Evolutionary conservation across 257 asterid species (phyloP).

Genomic region (Rubia yunnanensis): DNA sequence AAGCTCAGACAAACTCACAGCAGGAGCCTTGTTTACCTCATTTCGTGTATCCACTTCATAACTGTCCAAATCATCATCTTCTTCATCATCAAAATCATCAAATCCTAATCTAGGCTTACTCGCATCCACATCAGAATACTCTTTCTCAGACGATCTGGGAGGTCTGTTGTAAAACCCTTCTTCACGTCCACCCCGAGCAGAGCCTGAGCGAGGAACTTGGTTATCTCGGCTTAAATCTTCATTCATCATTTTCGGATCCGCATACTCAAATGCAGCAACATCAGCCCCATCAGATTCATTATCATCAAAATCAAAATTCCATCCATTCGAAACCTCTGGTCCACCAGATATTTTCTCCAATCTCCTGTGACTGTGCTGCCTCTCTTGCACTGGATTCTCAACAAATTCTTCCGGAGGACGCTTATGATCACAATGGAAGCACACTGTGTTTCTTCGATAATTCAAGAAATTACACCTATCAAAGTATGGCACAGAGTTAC

Average conservation of each 20-base stretch:
- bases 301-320: constrained; percentile 97
- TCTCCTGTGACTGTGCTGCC: constrained; percentile 37
- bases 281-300: constrained; percentile 98
- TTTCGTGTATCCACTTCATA: constrained; percentile 64
- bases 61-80: constrained; percentile 72
- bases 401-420: constrained; percentile 78
- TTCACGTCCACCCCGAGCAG: constrained; percentile 32
- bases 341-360: constrained; percentile 36
- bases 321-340: constrained; percentile 61
- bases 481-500: constrained; percentile 23
- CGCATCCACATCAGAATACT: constrained; percentile 30
- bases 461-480: constrained; percentile 92
- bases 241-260: constrained; percentile 57
- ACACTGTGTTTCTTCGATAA: constrained; percentile 82
- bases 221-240: constrained; percentile 35
- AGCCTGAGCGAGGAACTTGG: constrained; percentile 23
- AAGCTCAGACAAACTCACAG: constrained; percentile 68
- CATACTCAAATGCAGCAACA: constrained; percentile 85
- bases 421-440: constrained; percentile 92
- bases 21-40: constrained; percentile 37
- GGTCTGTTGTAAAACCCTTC: constrained; percentile 30
- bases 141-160: constrained; percentile 31
- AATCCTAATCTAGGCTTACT: constrained; percentile 47
- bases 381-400: constrained; percentile 43
- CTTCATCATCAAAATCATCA: constrained; percentile 88